These are phyloP conservation scores for Monosporozyma siamensis DNA, from an alignment of 805 yeast species.

Conservation along the genomic window DNA sequence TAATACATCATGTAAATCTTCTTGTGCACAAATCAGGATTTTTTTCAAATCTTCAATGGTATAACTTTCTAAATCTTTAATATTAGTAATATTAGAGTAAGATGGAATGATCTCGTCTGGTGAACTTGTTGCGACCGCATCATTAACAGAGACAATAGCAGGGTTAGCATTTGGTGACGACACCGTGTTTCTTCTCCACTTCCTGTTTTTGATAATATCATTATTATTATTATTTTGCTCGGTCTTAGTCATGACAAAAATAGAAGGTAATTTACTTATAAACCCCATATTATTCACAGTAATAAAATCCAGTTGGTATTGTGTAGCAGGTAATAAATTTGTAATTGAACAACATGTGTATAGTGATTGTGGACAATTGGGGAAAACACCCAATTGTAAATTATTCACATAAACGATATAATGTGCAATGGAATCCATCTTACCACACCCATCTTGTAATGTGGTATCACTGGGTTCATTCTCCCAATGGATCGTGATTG, in stretches of 20 bases:
- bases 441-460: too few relatives aligned
- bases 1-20: slow-evolving; percentile 28
- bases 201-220: slow-evolving; percentile 11
- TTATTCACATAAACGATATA: slow-evolving; percentile 26
- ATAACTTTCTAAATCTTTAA: slow-evolving; percentile 24
- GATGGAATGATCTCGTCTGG: slow-evolving; percentile 13
- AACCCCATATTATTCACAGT: slow-evolving; percentile 29
- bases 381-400: slow-evolving; percentile 23
- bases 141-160: not conserved
- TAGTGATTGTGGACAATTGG: slow-evolving; percentile 22
- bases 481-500: slow-evolving; percentile 30
- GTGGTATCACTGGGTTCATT: too few relatives aligned
- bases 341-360: slow-evolving; percentile 29
- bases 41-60: slow-evolving; percentile 27
- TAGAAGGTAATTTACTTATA: slow-evolving; percentile 26
- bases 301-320: slow-evolving; percentile 28
- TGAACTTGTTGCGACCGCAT: slow-evolving; percentile 6
- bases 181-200: slow-evolving; percentile 22
- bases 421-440: slow-evolving; percentile 18
- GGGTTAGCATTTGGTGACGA: not conserved
- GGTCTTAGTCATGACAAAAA: slow-evolving; percentile 21
- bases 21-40: slow-evolving; percentile 27
- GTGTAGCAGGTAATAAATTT: slow-evolving; percentile 17
- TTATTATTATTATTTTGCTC: slow-evolving; percentile 4
- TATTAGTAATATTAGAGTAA: slow-evolving; percentile 21